Conservation (phyloP, 2,329 filamentous ascomycete genomes). For the Aplosporella prunicola region DNA sequence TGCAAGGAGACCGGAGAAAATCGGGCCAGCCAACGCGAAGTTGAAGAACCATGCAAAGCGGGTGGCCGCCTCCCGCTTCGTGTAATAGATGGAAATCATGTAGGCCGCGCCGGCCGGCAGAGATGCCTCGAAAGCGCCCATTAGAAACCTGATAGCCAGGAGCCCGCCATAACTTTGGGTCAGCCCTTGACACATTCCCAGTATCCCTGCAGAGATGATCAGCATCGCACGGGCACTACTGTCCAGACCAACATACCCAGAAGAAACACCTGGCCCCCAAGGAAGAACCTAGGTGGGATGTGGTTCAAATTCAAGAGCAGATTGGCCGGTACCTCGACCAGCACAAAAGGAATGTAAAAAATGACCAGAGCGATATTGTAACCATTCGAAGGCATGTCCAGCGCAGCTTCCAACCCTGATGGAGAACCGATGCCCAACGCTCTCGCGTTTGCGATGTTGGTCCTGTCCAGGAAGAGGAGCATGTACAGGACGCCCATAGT, state of each 20-base stretch:
- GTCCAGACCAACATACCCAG: conserved; percentile 50
- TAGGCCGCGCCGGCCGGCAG: conserved; percentile 20
- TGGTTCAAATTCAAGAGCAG: conserved; percentile 58
- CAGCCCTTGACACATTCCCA: conserved; percentile 22
- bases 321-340: conserved; percentile 70
- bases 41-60: conserved; percentile 6
- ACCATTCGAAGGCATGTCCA: conserved; percentile 52
- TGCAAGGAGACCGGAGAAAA: conserved; percentile 42
- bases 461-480: conserved; percentile 20
- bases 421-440: conserved; percentile 33
- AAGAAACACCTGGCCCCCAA: conserved; percentile 67
- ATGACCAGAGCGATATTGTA: conserved; percentile 71
- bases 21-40: conserved; percentile 2
- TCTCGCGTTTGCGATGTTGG: conserved; percentile 37
- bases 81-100: conserved; percentile 5
- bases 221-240: conserved; percentile 30
- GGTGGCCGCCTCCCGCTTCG: conserved; percentile 2
- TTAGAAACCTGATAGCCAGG: conserved; percentile 22
- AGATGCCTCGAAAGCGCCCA: conserved; percentile 25
- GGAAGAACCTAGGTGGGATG: conserved; percentile 64
- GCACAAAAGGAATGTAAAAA: conserved; percentile 76
- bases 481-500: conserved; percentile 21
- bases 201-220: background rate
- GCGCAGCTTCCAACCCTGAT: conserved; percentile 38
- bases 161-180: conserved; percentile 21